Evolutionary conservation across 768 basidiomycete species (phyloP), one percentile per base, ranked within the genome.

Genomic region (Hypholoma fasciculare): DNA sequence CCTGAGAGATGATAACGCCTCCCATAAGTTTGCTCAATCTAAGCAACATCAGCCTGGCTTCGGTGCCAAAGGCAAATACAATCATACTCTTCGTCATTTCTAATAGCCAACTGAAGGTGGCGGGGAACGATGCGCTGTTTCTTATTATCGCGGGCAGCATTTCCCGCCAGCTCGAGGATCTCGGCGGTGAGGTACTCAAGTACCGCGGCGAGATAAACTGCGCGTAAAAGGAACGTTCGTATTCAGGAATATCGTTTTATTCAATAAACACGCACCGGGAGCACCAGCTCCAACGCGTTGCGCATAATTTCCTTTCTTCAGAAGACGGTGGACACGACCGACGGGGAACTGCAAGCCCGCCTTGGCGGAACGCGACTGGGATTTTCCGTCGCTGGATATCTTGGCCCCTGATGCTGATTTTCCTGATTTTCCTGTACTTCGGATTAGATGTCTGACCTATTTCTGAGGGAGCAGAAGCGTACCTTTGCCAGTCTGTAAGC

Each of bases 111-210:
- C 73, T 97, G 94, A 49, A 96, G 78, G 75, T 97, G 95, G 74
- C 95, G 89, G 47, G 94, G 95, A 26, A 96, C 92, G 68, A 96
- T 96, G 85, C 95, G 93, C 63, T 93, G 90, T 79, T 95, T 92
- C 82, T 92, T 93, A 82, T 93, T 93, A 75, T 90, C 91, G 57
- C 91, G 89, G 43, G 92, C 91, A 37, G 92, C 91, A 57, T 92
- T 91, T 38, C 94, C 94, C 60, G 94, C 94, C 44, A 96, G 79
- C 77, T 96, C 94, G 66, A 96, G 85, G 72, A 96, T 95, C 72
- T 96, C 94, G 47, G 94, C 94, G 40, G 93, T 86, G 60, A 96
- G 84, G 75, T 96, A 94, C 71, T 95, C 94, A 58, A 96, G 87
- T 57, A 95, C 94, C 47, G 92, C 92, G 52, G 92, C 94, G 63